A percentile compares a stretch with the other conserved stretches of the same genome.
Conservation (phyloP, 441 rosid species). For the Manihot esculenta region DNA sequence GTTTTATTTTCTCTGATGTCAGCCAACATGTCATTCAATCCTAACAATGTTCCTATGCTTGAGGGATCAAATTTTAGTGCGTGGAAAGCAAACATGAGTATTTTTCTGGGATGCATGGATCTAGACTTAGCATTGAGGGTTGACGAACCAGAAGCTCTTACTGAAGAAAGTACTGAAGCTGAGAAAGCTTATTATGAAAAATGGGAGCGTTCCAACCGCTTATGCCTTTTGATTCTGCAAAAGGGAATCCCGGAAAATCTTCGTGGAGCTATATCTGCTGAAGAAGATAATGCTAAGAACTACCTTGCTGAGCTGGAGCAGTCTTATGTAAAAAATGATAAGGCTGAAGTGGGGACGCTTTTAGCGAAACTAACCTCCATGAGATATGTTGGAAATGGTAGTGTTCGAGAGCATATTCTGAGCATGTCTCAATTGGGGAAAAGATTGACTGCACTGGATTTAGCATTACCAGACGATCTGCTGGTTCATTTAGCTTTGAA, state of each 20-base stretch:
- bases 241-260: no score
- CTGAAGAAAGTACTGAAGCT: neutral
- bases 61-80: neutral
- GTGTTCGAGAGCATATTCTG: no score
- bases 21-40: neutral
- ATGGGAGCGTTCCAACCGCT: neutral
- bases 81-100: neutral
- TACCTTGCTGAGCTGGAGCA: neutral
- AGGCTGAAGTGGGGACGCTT: neutral
- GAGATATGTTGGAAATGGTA: no score
- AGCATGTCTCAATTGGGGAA: no score
- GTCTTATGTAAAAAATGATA: neutral
- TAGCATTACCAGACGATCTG: no score
- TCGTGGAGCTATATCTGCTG: neutral
- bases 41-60: neutral
- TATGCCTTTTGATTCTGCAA: no score
- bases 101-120: no score
- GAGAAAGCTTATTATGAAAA: neutral
- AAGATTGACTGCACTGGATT: no score
- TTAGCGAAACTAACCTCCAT: no score
- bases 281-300: neutral
- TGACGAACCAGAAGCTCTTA: neutral
- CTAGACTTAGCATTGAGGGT: neutral
- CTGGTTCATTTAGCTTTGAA: no score
- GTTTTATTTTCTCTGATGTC: neutral